Percentiles rank a stretch among this genome's conserved stretches.
Conservation (phyloP, 2,329 filamentous ascomycete species). For the Tolypocladium cylindrosporum region DNA sequence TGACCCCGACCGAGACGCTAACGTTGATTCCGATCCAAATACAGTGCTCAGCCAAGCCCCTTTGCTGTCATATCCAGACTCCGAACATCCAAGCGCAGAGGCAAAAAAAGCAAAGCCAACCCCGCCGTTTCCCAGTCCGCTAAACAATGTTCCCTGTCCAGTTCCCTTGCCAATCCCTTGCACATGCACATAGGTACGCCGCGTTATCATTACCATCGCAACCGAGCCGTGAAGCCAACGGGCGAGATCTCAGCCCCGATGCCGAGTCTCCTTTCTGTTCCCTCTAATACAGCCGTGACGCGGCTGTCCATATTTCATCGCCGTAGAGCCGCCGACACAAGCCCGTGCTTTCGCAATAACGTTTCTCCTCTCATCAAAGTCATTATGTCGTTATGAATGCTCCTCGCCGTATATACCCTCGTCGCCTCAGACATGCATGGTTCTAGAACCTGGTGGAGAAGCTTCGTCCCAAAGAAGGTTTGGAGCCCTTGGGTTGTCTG, state of each 20-base stretch:
- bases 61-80: slow-evolving; percentile 14
- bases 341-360: not conserved
- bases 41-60: not conserved
- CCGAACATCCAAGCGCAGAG: slow-evolving; percentile 11
- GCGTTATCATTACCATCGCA: slow-evolving; percentile 20
- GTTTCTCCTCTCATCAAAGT: slow-evolving; percentile 7
- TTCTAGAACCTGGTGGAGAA: slow-evolving; percentile 20
- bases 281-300: not conserved
- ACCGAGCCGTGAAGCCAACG: slow-evolving; percentile 19
- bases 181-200: slow-evolving; percentile 10
- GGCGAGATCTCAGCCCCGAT: slow-evolving; percentile 9
- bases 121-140: not conserved
- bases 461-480: slow-evolving; percentile 19
- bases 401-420: not conserved
- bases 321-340: not conserved
- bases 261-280: not conserved
- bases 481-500: slow-evolving; percentile 17
- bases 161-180: not conserved
- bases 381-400: slow-evolving; percentile 11
- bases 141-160: not conserved
- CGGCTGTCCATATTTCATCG: not conserved
- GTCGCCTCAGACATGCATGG: not conserved
- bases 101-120: not conserved
- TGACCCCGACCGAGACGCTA: not conserved
- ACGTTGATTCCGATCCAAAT: not conserved